phyloP scores from a whole-genome alignment of 2,329 filamentous ascomycete species.

The Fusarium verticillioides region DNA sequence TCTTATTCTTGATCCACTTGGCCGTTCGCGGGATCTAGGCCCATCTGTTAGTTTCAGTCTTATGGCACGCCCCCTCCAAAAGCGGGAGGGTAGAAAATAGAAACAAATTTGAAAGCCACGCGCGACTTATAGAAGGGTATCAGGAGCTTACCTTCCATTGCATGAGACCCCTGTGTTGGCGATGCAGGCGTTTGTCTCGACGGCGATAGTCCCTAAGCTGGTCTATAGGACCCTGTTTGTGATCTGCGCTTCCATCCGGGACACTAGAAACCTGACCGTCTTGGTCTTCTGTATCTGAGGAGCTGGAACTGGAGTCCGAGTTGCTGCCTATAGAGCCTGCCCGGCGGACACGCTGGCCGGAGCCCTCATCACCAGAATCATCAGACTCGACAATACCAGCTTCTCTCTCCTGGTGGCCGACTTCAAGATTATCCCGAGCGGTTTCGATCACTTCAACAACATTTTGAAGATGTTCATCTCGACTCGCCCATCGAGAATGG shows the following conservation, averaged over 20 bases:
- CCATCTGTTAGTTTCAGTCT: slow-evolving; percentile 27
- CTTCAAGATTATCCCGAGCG: slow-evolving; percentile 50
- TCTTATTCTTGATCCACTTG: slow-evolving; percentile 64
- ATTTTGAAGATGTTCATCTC: slow-evolving; percentile 50
- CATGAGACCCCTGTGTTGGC: slow-evolving; percentile 76
- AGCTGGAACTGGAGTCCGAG: slow-evolving; percentile 46
- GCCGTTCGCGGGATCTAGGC: slow-evolving; percentile 55
- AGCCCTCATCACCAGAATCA: slow-evolving; percentile 8
- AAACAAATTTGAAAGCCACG: slow-evolving; percentile 5
- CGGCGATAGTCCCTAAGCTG: slow-evolving; percentile 70
- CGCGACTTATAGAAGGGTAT: not conserved
- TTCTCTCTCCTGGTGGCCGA: slow-evolving; percentile 48
- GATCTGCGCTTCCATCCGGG: slow-evolving; percentile 50
- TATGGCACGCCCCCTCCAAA: not conserved
- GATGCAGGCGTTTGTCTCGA: slow-evolving; percentile 68
- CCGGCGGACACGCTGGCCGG: not conserved
- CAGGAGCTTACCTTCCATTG: slow-evolving; percentile 67
- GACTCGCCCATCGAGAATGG: slow-evolving; percentile 51
- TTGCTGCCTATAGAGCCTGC: slow-evolving; percentile 37
- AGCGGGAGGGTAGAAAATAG: slow-evolving; percentile 14
- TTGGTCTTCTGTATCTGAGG: slow-evolving; percentile 46
- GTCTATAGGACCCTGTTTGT: slow-evolving; percentile 59
- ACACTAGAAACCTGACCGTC: slow-evolving; percentile 38
- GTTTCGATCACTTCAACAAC: slow-evolving; percentile 61
- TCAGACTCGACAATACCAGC: slow-evolving; percentile 51